Evolutionary conservation across 169 alveolate species (phyloP).

Genomic region (Cryptosporidium meleagridis): DNA sequence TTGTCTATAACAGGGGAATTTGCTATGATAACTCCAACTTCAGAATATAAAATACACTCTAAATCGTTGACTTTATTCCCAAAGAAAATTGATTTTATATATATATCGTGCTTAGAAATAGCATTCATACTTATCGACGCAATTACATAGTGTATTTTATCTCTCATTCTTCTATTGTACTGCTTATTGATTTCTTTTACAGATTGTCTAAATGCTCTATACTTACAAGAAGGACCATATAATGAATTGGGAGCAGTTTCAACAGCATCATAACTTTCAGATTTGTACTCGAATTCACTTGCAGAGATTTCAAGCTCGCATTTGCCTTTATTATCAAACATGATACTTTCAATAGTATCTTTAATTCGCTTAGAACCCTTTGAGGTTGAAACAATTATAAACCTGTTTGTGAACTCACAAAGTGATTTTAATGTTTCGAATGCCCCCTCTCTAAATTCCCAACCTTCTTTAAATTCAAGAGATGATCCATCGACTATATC

Average conservation of each 20-base stretch:
- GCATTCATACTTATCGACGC: not conserved
- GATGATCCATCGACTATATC: conserved; percentile 57
- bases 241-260: conserved; percentile 48
- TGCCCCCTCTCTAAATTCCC: conserved; percentile 68
- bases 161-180: conserved; percentile 15
- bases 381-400: conserved; percentile 26
- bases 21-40: conserved; percentile 44
- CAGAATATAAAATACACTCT: conserved; percentile 53
- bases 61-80: conserved; percentile 60
- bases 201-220: conserved; percentile 25
- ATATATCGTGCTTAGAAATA: conserved; percentile 7
- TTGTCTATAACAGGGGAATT: not conserved
- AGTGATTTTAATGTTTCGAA: conserved; percentile 19
- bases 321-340: not conserved
- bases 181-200: conserved; percentile 27
- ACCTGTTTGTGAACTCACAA: conserved; percentile 5
- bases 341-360: conserved; percentile 12
- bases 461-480: conserved; percentile 18
- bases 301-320: conserved; percentile 41
- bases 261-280: not conserved
- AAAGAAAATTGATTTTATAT: conserved; percentile 34
- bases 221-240: conserved; percentile 69
- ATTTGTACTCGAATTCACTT: conserved; percentile 48
- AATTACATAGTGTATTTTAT: not conserved
- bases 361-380: conserved; percentile 44